Conservation (phyloP, 768 basidiomycete species). For the Kwoniella heveanensis region DNA sequence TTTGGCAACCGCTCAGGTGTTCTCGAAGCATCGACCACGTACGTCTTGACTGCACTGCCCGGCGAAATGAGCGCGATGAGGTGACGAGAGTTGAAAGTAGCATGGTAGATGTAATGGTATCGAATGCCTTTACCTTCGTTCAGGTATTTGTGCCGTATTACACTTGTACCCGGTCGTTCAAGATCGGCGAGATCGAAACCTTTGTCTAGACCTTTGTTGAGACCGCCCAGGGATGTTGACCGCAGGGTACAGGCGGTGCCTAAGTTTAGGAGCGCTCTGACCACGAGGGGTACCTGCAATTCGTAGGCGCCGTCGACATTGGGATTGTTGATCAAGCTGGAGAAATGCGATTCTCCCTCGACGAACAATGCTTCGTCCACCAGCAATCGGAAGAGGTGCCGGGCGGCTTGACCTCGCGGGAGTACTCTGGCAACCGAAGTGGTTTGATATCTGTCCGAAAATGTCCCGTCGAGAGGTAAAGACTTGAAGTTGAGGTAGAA, state of each 20-base stretch:
- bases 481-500: constrained; percentile 90
- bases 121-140: constrained; percentile 69
- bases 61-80: constrained; percentile 87
- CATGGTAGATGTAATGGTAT: constrained; percentile 86
- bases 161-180: constrained; percentile 64
- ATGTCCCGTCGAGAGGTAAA: constrained; percentile 66
- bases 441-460: constrained; percentile 69
- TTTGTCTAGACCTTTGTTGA: constrained; percentile 77
- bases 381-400: constrained; percentile 77
- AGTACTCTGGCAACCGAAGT: constrained; percentile 75
- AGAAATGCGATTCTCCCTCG: constrained; percentile 85
- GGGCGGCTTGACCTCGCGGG: constrained; percentile 74
- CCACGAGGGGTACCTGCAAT: constrained; percentile 79
- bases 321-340: constrained; percentile 87
- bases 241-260: constrained; percentile 78
- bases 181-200: constrained; percentile 85
- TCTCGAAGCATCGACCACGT: constrained; percentile 87
- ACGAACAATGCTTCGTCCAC: constrained; percentile 83
- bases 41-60: constrained; percentile 69
- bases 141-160: constrained; percentile 71
- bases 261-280: constrained; percentile 77
- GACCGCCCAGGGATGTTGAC: constrained; percentile 65
- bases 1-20: constrained; percentile 77
- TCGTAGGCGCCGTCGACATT: constrained; percentile 95
- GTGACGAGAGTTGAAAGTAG: constrained; percentile 73